Base-by-base conservation (phyloP, 1,284 basidiomycete genomes). In the Fomitopsis betulina region DNA sequence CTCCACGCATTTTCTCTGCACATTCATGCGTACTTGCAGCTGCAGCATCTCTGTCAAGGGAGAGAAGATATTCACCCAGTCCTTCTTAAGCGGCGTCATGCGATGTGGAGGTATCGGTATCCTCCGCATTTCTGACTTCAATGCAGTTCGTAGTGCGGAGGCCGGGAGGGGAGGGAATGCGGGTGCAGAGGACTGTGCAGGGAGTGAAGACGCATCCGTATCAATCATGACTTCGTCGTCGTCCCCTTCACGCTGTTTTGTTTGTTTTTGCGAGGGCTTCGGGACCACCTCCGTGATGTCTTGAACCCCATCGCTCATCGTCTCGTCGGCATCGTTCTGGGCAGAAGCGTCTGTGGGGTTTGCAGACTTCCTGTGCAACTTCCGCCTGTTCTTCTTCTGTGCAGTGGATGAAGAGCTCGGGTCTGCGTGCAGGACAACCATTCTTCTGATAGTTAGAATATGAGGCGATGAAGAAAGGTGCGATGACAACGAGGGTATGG, bases 51-150 rank as follows among this genome's bases (percentile, higher is more conserved):
- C 96, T 12, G 97, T 96, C 65, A 99, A 78, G 0, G 96, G 96
- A 0, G 94, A 93, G 73, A 98, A 99, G 59, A 99, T 88, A 72
- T 94, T 95, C 62, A 98, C 82, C 96, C 96, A 99, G 64, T 98
- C 96, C 70, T 93, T 93, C 76, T 98, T 97, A 58, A 99, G 75
- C 5, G 97, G 97, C 15, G 94, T 95, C 92, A 98, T 95, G 54
- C 96, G 86, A 74, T 99, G 97, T 8, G 94, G 94, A 4, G 96
- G 97, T 71, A 99, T 93, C 23, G 93, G 81, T 66, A 99, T 85
- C 55, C 91, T 79, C 68, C 94, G 79, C 51, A 82, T 87, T 73
- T 96, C 94, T 19, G 89, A 87, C 72, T 90, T 93, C 59, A 85
- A 76, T 17, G 79, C 71, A 3, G 80, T 70, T 58, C 80, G 79